Base-by-base conservation (phyloP, 2,329 filamentous ascomycete genomes). In the Venturiaceae sp. region DNA sequence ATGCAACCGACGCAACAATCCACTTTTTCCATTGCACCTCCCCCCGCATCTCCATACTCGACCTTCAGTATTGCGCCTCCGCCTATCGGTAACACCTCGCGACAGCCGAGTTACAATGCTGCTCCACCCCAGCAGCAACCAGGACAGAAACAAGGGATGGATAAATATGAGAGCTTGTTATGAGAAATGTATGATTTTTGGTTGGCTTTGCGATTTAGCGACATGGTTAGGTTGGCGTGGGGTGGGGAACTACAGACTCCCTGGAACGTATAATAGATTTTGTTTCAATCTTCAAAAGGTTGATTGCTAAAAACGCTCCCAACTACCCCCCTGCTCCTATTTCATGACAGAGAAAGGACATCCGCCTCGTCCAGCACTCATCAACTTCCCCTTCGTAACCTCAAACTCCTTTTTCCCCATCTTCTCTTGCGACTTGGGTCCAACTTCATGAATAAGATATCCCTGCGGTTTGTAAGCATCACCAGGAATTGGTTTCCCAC, bases 161-260 rank as follows among this genome's bases (percentile, higher is more conserved):
- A 86, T 70, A 85, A 84, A 72, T 88, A 87, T 63, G 80, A 85
- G 69, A 87, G 85, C 72, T 68, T 88, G 63, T 69, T 87, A 16
- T 58, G 32, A 53, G 23, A 16, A 50, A 26, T 50, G 9, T 30
- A 50, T 26, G 2, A 30, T 16, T 30, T 8, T 30, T 26, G 16
- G 28, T 7, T 30, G 11, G 16, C 19, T 26, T 30, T 30, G 44
- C 26, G 19, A 7, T 30, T 50, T 30, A 50, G 44, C 44, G 44
- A 50, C 9, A 7, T 30, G 44, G 23, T 28, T 50, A n/a, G n/a
- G n/a, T n/a, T n/a, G n/a, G 1, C 30, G 6, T n/a, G 26, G 14
- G 44, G 1, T 50, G 39, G 39, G 39, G 37, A 16, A 5, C 26
- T 23, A 21, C 6, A 21, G 14, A 5, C 39, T 44, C 3, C n/a